Evolutionary conservation across 441 rosid genomes (phyloP), one percentile per base, ranked within the genome.

Genomic region (Croton setiger): DNA sequence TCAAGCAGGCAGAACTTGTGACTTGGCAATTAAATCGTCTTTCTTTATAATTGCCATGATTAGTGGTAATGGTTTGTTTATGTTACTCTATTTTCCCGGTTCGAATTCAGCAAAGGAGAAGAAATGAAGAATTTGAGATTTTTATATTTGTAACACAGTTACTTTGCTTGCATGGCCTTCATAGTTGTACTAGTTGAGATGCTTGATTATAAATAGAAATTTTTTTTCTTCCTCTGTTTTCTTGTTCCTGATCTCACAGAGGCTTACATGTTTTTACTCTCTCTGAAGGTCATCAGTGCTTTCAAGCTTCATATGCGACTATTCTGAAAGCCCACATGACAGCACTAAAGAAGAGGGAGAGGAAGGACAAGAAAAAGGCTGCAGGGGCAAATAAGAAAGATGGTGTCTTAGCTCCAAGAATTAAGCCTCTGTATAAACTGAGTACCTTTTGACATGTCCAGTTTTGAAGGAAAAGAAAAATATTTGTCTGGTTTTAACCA

Each of bases 281-380:
- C n/a, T n/a, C n/a, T n/a, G n/a, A n/a, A n/a, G n/a, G n/a, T 79
- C 97, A 93, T 67, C 93, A 86, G 75, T 86, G 93, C 53, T 93
- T 93, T 67, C 98, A 93, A 80, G 93, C 97, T 67, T 93, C 96
- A 4, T 91, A 93, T 75, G 96, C 96, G 31, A 89, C 96, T 1
- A 87, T 93, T 58, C 93, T 93, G 51, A 93, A 93, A 80, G 98
- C 98, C 0, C 97, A 79, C 83, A 87, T 93, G 92, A 88, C 93
- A 66, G 85, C 91, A 66, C 70, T 93, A 72, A 91, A 93, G 84
- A 91, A 89, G 81, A 88, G 97, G 78, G 98, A 93, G 78, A 88
- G 97, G 80, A 93, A 91, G 76, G 96, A 91, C 77, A 72, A 80
- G 81, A 93, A 93, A 71, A 93, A 93, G 72, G 85, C 87, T 21